Conservation (phyloP, 2,329 filamentous ascomycete genomes). For the Arthroderma sp. region DNA sequence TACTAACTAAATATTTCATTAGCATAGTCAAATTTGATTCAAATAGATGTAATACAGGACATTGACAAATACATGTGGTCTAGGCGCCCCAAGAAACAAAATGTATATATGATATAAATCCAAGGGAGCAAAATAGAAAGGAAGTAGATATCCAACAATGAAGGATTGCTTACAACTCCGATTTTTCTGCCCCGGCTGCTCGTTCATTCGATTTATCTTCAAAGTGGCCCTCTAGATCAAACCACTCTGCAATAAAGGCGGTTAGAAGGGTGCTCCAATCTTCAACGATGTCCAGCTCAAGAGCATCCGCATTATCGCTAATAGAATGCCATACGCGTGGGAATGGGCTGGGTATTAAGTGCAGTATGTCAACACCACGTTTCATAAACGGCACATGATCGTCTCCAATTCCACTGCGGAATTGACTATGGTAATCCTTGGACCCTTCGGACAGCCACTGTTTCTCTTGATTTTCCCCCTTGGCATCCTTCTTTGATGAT, state of each 20-base stretch:
- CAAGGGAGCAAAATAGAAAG: not conserved
- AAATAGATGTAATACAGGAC: too few species aligned
- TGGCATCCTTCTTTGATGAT: constrained; percentile 35
- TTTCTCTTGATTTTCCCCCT: constrained; percentile 17
- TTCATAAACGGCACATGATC: constrained; percentile 86
- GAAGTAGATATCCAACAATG: not conserved
- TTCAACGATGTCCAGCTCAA: constrained; percentile 64
- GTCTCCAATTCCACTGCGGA: constrained; percentile 51
- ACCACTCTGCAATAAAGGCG: constrained; percentile 81
- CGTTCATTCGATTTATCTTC: constrained; percentile 3
- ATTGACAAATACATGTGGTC: too few species aligned
- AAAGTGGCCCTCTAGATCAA: constrained; percentile 59
- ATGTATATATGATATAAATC: not conserved
- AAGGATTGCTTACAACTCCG: constrained; percentile 27
- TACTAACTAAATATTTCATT: not conserved
- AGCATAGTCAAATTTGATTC: not conserved
- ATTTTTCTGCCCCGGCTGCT: constrained; percentile 17
- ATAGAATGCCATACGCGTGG: constrained; percentile 67
- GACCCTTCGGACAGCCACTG: constrained; percentile 54
- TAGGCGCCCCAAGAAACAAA: not conserved
- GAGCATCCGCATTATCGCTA: constrained; percentile 67
- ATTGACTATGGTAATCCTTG: constrained; percentile 40
- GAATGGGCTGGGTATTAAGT: constrained; percentile 56
- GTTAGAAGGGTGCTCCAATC: constrained; percentile 81
- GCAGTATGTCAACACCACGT: constrained; percentile 74